Base-by-base conservation (phyloP, 768 basidiomycete genomes). In the Lentinula guzmanii region DNA sequence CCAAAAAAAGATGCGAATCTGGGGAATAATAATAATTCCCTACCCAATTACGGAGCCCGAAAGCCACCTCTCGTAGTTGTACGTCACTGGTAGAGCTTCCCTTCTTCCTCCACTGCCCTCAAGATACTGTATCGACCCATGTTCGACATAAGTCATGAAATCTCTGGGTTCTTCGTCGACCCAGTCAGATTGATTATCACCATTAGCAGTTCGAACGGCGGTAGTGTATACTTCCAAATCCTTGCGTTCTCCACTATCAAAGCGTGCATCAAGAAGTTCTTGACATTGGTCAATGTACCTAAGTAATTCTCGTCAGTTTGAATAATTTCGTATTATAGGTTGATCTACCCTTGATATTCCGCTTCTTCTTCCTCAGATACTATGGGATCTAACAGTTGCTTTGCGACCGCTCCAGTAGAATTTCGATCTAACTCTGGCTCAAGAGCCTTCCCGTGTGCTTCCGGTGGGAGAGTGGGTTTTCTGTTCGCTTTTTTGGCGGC, bases 201-300 rank as follows among this genome's bases (percentile, higher is more conserved):
- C 84, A 56, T 69, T 70, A 0, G 75, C 78, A n/a, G 76, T 82
- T 41, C 82, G 76, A 21, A 88, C 76, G 31, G 84, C 81, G 16
- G 70, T 71, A 33, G 72, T 68, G 66, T 90, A 90, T 1, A 86
- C 70, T 62, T 82, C 78, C 35, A 86, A 70, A 62, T 88, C 85
- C 67, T 83, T 82, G 41, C 78, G 71, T 63, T 86, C 86, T n/a
- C 79, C 80, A 21, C 60, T 52, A 24, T 55, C 58, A 75, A 41
- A 79, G 77, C 52, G 77, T 77, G 34, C 78, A 63, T 86, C 83
- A 39, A 86, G 74, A 24, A 90, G 76, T 52, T 86, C 84, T 60
- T 86, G 81, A 64, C 81, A 86, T 68, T 91, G 88, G 67, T 89
- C 86, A 65, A 92, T 86, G 68, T 92, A 90, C 53, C 87, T 89